phyloP scores from a whole-genome alignment of 202 grass and related monocot species.

The Digitaria exilis region DNA sequence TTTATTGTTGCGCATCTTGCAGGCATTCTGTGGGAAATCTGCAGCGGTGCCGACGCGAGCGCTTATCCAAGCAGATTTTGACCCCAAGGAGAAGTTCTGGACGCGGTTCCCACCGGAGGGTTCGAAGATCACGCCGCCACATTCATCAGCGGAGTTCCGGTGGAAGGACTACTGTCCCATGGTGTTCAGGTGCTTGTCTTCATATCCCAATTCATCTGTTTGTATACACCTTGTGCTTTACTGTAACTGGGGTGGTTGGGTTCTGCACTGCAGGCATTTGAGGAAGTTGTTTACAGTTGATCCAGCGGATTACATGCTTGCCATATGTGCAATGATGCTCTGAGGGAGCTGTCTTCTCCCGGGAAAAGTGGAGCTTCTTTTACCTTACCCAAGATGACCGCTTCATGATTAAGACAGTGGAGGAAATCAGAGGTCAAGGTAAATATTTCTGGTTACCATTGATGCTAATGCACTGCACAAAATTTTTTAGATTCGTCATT shows the following conservation, averaged over 20 bases:
- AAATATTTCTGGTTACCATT: constrained; percentile 28
- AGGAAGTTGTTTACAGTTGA: constrained; percentile 89
- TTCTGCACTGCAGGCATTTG: constrained; percentile 83
- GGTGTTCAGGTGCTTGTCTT: constrained; percentile 81
- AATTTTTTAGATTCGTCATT: background rate
- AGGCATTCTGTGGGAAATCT: constrained; percentile 87
- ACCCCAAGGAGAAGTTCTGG: constrained; percentile 91
- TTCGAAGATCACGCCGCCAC: constrained; percentile 84
- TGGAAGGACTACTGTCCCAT: constrained; percentile 99
- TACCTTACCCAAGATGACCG: constrained; percentile 97
- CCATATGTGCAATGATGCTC: constrained; percentile 86
- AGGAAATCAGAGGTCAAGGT: constrained; percentile 99
- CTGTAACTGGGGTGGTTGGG: constrained; percentile 14
- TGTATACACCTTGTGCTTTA: constrained; percentile 21
- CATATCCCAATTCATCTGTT: background rate
- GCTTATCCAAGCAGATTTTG: constrained; percentile 64
- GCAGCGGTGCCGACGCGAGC: constrained; percentile 55
- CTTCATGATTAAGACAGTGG: constrained; percentile 98
- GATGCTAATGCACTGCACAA: background rate
- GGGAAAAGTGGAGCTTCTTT: constrained; percentile 98
- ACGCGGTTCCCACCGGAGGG: constrained; percentile 92
- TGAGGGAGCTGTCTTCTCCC: constrained; percentile 94
- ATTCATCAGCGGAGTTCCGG: constrained; percentile 77
- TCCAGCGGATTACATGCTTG: constrained; percentile 98
- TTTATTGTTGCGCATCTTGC: constrained; percentile 50